A percentile compares a stretch with the other conserved stretches of the same genome.
These are phyloP conservation scores for Lentinus brumalis DNA, from an alignment of 768 basidiomycete species.

Conservation along the genomic window DNA sequence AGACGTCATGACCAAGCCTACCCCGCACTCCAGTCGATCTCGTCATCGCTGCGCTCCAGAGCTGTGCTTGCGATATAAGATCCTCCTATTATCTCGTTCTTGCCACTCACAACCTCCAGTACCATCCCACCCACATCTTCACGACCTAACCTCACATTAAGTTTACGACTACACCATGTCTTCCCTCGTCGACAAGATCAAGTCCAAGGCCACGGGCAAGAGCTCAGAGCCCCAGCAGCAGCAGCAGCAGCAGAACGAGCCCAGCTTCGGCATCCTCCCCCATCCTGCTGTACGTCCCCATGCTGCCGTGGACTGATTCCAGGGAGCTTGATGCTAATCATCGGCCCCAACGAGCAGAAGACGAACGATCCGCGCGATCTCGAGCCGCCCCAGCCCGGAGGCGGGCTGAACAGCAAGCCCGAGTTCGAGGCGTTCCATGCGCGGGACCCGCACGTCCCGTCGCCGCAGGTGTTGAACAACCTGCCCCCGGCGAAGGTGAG, in stretches of 20 bases:
- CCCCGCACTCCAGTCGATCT: slow-evolving; percentile 8
- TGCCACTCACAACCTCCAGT: background rate
- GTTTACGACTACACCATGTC: slow-evolving; percentile 13
- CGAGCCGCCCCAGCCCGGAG: slow-evolving; percentile 30
- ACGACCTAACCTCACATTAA: background rate
- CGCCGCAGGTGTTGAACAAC: slow-evolving; percentile 42
- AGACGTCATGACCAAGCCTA: slow-evolving; percentile 18
- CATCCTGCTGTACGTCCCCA: slow-evolving; percentile 48
- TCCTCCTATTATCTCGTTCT: background rate
- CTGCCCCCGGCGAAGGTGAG: background rate
- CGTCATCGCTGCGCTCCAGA: slow-evolving; percentile 13
- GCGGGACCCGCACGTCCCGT: slow-evolving; percentile 53
- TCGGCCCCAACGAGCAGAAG: slow-evolving; percentile 40
- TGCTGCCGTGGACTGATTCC: too few species aligned
- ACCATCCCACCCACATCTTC: slow-evolving; percentile 3
- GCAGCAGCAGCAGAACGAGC: slow-evolving; percentile 34
- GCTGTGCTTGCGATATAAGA: background rate
- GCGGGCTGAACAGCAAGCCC: slow-evolving; percentile 41
- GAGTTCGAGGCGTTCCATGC: slow-evolving; percentile 48
- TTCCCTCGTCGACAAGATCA: slow-evolving; percentile 20
- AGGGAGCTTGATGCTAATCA: background rate
- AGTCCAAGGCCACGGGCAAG: slow-evolving; percentile 19
- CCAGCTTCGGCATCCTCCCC: slow-evolving; percentile 53
- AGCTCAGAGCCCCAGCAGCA: background rate
- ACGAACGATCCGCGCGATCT: slow-evolving; percentile 62